Percentiles rank a stretch among this genome's conserved stretches.
These are phyloP conservation scores for Asterochloris erici DNA, from an alignment of 139 green algal species.

Conservation along the genomic window DNA sequence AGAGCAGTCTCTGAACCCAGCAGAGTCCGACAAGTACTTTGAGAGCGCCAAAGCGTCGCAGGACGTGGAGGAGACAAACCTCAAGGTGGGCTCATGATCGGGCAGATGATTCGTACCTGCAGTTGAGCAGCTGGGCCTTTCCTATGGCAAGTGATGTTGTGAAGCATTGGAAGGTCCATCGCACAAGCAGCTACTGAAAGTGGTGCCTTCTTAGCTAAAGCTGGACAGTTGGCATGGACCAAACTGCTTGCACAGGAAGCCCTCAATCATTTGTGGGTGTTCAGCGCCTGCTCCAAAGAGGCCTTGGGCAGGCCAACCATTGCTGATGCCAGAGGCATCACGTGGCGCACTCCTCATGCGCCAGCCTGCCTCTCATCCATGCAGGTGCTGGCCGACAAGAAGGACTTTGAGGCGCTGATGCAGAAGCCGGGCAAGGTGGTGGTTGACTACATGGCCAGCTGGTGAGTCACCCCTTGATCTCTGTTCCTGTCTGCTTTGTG, in stretches of 20 bases:
- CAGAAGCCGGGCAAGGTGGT: slow-evolving; percentile 27
- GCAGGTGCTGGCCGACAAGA: slow-evolving; percentile 23
- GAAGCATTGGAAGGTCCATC: no score
- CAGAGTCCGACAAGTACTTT: slow-evolving; percentile 82
- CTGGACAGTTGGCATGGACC: neutral
- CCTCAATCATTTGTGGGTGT: neutral
- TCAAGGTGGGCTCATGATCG: neutral
- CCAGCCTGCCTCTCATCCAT: no score
- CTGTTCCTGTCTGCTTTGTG: no score
- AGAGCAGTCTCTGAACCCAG: slow-evolving; percentile 82
- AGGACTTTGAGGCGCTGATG: slow-evolving; percentile 37
- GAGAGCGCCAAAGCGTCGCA: neutral
- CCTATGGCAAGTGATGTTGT: neutral
- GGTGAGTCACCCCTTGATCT: neutral
- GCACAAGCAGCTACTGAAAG: no score
- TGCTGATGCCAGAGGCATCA: no score
- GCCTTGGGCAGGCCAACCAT: slow-evolving; percentile 35
- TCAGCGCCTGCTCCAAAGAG: slow-evolving; percentile 15
- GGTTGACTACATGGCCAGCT: slow-evolving; percentile 52
- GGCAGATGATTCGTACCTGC: neutral
- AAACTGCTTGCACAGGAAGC: neutral
- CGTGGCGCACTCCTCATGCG: no score
- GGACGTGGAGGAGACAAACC: neutral
- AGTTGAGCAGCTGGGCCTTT: neutral
- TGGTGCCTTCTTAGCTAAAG: neutral